Percentiles rank a stretch among this genome's conserved stretches.
phyloP scores from a whole-genome alignment of 1,139 yeast genomes.

The Saccharomyces hybrid region DNA sequence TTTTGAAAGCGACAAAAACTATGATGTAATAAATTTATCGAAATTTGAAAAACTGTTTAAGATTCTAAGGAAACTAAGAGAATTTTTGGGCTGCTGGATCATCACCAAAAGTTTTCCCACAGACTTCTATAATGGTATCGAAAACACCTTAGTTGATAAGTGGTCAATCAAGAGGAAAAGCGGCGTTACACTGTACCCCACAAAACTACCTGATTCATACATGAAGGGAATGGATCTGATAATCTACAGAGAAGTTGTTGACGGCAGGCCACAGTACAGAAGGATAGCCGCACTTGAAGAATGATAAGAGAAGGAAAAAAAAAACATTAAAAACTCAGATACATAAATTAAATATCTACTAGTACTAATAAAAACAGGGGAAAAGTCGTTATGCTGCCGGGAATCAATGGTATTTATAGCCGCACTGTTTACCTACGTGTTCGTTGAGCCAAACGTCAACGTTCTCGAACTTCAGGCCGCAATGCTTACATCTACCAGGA shows the following conservation, averaged over 20 bases:
- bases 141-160: slow-evolving; percentile 8
- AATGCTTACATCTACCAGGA: slow-evolving; percentile 68
- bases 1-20: slow-evolving; percentile 7
- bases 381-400: slow-evolving; percentile 1
- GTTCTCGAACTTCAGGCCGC: slow-evolving; percentile 53
- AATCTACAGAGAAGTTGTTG: neutral
- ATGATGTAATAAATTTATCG: slow-evolving; percentile 3
- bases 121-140: slow-evolving; percentile 27
- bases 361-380: slow-evolving; percentile 1
- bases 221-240: slow-evolving; percentile 24
- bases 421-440: slow-evolving; percentile 63
- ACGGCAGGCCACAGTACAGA: slow-evolving; percentile 10
- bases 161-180: neutral
- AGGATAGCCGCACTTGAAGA: slow-evolving; percentile 21
- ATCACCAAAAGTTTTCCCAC: slow-evolving; percentile 25
- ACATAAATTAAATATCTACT: slow-evolving; percentile 4
- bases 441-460: slow-evolving; percentile 73
- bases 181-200: slow-evolving; percentile 10
- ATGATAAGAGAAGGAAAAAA: neutral
- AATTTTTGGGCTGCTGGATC: slow-evolving; percentile 26
- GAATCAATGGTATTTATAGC: slow-evolving; percentile 22
- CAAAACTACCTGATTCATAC: slow-evolving; percentile 20
- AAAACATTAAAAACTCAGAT: slow-evolving; percentile 1
- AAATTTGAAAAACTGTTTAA: slow-evolving; percentile 12
- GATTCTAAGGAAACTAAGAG: slow-evolving; percentile 16